Evolutionary conservation across 106 monocot genomes (phyloP), one percentile per base, ranked within the genome.

Genomic region (Cymbidium sinense): DNA sequence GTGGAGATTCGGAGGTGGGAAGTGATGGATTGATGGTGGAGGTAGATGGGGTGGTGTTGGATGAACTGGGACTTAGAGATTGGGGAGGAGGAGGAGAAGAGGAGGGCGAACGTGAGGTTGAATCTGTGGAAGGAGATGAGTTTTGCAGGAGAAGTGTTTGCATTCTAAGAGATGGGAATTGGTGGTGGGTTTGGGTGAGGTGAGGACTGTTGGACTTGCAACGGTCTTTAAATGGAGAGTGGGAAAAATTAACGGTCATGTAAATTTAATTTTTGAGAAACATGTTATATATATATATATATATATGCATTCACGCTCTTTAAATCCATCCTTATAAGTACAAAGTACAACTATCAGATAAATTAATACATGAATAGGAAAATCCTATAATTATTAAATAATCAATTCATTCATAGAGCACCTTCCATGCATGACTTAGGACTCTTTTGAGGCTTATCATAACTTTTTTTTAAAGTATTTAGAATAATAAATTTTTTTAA

Each of bases 1-100:
- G 79, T 87, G 93, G 52, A 90, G 67, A 83, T 28, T 50, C 30
- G 75, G 72, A 77, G 82, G 82, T 86, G 39, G 41, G 30, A 70
- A 21, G 71, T 8, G 35, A 25, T 37, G 35, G 73, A 30, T 18
- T 79, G 17, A 7, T 65, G 27, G 4, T 80, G 19, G 64, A 83
- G 75, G 62, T 73, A 64, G 76, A 88, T 74, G 23, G 72, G 80
- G 80, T 80, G 77, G 73, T 82, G n/a, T 27, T 52, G 35, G 50
- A 79, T 79, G 64, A 79, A 73, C 41, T 30, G 21, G 50, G 21
- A 27, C 7, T 34, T 65, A 11, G 75, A 41, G 55, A 70, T 4
- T 43, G 50, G 31, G 75, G 67, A n/a, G 43, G 29, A 30, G 41
- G 75, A 75, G 37, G 79, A 71, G 37, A 21, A 21, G 71, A 37